These are phyloP conservation scores for Paramecium octaurelia DNA, from an alignment of 73 alveolate genomes.

Conservation along the genomic window DNA sequence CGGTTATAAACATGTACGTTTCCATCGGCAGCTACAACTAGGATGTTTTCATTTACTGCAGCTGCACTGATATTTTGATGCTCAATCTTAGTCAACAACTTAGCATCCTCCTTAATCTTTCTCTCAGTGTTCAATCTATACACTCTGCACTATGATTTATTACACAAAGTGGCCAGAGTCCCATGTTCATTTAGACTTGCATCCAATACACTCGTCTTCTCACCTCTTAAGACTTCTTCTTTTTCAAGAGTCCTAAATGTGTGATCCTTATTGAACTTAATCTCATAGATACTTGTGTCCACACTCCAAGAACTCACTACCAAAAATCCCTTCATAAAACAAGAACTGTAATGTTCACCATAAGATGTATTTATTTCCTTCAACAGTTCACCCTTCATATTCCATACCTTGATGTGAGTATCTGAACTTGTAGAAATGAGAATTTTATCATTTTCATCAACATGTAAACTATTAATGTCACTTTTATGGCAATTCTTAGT, in stretches of 20 bases:
- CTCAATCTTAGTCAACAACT: not conserved
- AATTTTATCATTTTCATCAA: slow-evolving; percentile 22
- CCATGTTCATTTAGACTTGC: not conserved
- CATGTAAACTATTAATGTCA: not conserved
- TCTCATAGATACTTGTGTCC: slow-evolving; percentile 4
- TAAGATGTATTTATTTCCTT: slow-evolving; percentile 43
- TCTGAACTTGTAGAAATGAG: not conserved
- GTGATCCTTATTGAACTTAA: slow-evolving; percentile 15
- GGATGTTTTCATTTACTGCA: not conserved
- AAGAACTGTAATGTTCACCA: slow-evolving; percentile 23
- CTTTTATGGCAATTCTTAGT: slow-evolving; percentile 30
- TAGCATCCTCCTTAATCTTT: not conserved
- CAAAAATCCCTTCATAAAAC: not conserved
- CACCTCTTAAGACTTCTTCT: slow-evolving; percentile 6
- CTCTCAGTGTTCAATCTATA: not conserved
- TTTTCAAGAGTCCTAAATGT: slow-evolving; percentile 38
- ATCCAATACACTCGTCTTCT: not conserved
- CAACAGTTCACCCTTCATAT: not conserved
- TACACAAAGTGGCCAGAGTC: not conserved
- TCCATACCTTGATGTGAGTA: slow-evolving; percentile 11
- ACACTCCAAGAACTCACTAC: not conserved
- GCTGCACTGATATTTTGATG: not conserved
- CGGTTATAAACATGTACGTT: not conserved
- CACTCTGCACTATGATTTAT: not conserved
- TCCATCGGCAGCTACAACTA: not conserved